A percentile compares a stretch with the other conserved stretches of the same genome.
Evolutionary conservation across 257 asterid species (phyloP).

Genomic region (Jaltomata sinuosa): DNA sequence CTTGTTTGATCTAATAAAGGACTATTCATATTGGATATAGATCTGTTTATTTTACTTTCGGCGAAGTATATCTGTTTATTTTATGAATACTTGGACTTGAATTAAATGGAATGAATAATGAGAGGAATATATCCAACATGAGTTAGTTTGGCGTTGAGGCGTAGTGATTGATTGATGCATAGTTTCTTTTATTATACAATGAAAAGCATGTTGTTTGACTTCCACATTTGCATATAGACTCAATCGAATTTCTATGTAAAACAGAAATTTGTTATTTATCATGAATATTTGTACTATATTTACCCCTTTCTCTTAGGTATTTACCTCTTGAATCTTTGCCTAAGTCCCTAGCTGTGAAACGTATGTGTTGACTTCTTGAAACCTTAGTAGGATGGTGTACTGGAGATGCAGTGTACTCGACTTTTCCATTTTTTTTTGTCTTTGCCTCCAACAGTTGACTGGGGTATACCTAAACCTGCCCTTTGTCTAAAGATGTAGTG

Average conservation of each 20-base stretch:
- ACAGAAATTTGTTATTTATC: background rate
- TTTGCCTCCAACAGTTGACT: background rate
- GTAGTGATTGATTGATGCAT: background rate
- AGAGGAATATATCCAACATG: background rate
- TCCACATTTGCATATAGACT: background rate
- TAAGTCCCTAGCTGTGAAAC: background rate
- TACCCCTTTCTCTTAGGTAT: background rate
- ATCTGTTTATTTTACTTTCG: background rate
- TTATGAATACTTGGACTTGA: background rate
- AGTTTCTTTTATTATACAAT: background rate
- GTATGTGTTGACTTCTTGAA: background rate
- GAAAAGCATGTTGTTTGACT: background rate
- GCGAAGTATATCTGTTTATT: background rate
- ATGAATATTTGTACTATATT: background rate
- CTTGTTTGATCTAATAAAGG: background rate
- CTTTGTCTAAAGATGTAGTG: background rate
- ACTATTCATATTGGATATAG: background rate
- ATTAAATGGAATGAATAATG: background rate
- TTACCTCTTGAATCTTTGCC: background rate
- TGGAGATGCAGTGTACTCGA: background rate
- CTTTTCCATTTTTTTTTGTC: background rate
- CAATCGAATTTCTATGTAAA: background rate
- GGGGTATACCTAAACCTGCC: background rate
- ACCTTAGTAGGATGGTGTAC: background rate
- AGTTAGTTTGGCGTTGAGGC: background rate